These are phyloP conservation scores for Hibiscus tridactylites DNA, from an alignment of 345 rosid species.

Conservation along the genomic window DNA sequence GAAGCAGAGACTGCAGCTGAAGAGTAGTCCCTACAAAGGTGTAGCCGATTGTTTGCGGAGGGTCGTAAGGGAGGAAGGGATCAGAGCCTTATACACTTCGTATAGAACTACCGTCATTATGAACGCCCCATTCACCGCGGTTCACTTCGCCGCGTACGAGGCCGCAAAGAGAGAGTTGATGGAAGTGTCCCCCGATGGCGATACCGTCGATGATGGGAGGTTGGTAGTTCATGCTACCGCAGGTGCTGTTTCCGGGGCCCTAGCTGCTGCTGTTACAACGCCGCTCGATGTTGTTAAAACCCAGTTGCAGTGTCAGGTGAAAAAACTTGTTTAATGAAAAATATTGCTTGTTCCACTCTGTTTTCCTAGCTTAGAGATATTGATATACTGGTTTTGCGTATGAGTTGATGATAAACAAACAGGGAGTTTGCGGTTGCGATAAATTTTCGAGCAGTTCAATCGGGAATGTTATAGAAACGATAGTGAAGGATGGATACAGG, in stretches of 20 bases:
- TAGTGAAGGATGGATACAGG: slow-evolving; percentile 47
- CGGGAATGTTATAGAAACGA: slow-evolving; percentile 31
- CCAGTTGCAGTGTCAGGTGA: slow-evolving; percentile 94
- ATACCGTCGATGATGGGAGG: slow-evolving; percentile 35
- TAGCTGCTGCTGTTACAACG: slow-evolving; percentile 72
- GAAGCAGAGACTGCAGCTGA: slow-evolving; percentile 68
- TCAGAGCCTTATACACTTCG: slow-evolving; percentile 50
- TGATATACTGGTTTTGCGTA: too few species aligned
- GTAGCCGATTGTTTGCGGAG: slow-evolving; percentile 48
- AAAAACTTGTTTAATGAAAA: not conserved
- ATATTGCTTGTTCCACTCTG: not conserved
- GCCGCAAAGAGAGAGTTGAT: slow-evolving; percentile 49
- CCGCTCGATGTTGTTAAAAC: slow-evolving; percentile 95
- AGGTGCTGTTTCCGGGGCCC: slow-evolving; percentile 81
- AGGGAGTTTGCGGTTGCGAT: slow-evolving; percentile 44
- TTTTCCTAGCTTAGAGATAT: not conserved
- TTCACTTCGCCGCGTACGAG: slow-evolving; percentile 58
- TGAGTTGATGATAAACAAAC: not conserved
- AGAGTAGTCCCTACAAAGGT: slow-evolving; percentile 43
- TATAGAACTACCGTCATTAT: slow-evolving; percentile 60
- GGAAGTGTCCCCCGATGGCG: slow-evolving; percentile 47
- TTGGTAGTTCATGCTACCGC: slow-evolving; percentile 78
- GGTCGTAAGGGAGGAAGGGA: slow-evolving; percentile 58
- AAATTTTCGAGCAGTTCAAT: slow-evolving; percentile 33
- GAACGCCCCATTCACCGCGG: slow-evolving; percentile 73